phyloP scores from a whole-genome alignment of 2,329 filamentous ascomycete species.

The Colletotrichum magnum region DNA sequence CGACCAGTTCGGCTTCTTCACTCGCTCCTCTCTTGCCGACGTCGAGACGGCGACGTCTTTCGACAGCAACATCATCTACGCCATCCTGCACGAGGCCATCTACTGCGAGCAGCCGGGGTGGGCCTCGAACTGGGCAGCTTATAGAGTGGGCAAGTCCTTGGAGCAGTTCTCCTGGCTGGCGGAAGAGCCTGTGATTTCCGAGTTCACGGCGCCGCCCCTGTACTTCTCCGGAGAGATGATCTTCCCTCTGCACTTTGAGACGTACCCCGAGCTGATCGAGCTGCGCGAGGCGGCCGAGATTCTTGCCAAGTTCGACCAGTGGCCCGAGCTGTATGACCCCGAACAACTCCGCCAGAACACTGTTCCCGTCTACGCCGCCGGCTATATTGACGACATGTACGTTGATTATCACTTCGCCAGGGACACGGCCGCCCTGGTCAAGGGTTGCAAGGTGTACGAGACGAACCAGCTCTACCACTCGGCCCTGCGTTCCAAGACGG shows the following conservation, averaged over 20 bases:
- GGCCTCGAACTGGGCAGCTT: slow-evolving; percentile 82
- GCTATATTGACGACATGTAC: slow-evolving; percentile 92
- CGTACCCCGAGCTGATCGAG: slow-evolving; percentile 80
- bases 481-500: slow-evolving; percentile 79
- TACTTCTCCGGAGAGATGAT: slow-evolving; percentile 96
- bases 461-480: slow-evolving; percentile 93
- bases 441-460: slow-evolving; percentile 83
- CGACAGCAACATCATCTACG: slow-evolving; percentile 86
- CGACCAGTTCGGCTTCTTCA: slow-evolving; percentile 81
- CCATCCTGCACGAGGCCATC: slow-evolving; percentile 87
- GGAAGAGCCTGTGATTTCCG: slow-evolving; percentile 45
- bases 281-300: slow-evolving; percentile 78
- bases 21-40: slow-evolving; percentile 76
- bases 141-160: slow-evolving; percentile 69
- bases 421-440: slow-evolving; percentile 81
- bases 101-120: slow-evolving; percentile 80
- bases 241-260: slow-evolving; percentile 87
- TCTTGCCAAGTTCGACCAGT: slow-evolving; percentile 77
- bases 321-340: slow-evolving; percentile 83
- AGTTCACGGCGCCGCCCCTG: slow-evolving; percentile 64
- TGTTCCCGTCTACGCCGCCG: slow-evolving; percentile 89
- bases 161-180: slow-evolving; percentile 67
- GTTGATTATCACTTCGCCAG: slow-evolving; percentile 83
- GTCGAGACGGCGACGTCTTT: slow-evolving; percentile 79
- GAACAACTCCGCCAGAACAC: slow-evolving; percentile 81